Evolutionary conservation across 169 alveolate species (phyloP).

Genomic region (Plasmodium yoelii): DNA sequence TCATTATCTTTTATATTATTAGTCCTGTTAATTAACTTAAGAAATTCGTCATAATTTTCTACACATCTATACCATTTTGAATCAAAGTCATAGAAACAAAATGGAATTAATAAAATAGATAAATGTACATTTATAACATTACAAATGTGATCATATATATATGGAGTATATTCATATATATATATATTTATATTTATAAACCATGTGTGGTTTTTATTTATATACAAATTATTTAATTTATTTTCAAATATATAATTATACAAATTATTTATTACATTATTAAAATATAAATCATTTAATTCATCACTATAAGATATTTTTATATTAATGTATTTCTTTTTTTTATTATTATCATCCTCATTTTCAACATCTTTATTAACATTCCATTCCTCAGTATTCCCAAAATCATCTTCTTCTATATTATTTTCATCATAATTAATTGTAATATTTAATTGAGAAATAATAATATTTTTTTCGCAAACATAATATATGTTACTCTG

Average conservation of each 20-base stretch:
- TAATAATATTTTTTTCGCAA: constrained; percentile 69
- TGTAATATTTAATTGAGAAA: constrained; percentile 56
- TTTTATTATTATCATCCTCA: constrained; percentile 5
- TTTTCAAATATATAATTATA: constrained; percentile 71
- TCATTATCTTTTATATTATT: not conserved
- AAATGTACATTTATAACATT: constrained; percentile 74
- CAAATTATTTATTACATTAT: constrained; percentile 69
- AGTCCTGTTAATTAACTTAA: not conserved
- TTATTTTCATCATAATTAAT: constrained; percentile 72
- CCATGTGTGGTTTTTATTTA: constrained; percentile 65
- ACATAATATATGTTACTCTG: constrained; percentile 73
- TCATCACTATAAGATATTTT: constrained; percentile 67
- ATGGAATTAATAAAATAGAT: constrained; percentile 66
- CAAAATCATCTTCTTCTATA: constrained; percentile 37
- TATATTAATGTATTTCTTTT: constrained; percentile 46
- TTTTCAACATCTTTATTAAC: not conserved
- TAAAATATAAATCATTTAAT: constrained; percentile 58
- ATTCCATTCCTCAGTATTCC: not conserved
- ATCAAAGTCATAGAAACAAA: constrained; percentile 75
- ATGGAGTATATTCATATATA: constrained; percentile 74
- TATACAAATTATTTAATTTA: constrained; percentile 33
- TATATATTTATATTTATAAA: constrained; percentile 66
- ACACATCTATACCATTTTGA: constrained; percentile 71
- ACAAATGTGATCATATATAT: constrained; percentile 74
- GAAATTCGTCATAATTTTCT: constrained; percentile 60